Base-by-base conservation (phyloP, 2,329 filamentous ascomycete genomes). In the Emmonsiellopsis sp. region DNA sequence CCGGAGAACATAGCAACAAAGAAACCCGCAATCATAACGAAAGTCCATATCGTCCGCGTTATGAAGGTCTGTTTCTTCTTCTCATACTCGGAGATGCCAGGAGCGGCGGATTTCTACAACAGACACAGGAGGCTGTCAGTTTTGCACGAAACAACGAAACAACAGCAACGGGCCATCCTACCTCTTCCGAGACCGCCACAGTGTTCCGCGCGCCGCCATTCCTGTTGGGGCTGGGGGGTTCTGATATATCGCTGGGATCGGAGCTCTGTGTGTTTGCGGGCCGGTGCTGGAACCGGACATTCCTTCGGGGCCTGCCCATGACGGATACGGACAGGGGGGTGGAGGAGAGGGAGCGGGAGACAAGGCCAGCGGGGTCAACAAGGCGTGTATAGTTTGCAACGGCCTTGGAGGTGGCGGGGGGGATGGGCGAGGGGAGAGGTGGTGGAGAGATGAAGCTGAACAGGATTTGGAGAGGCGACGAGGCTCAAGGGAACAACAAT, bases 21-120 rank as follows among this genome's bases (percentile, higher is more conserved):
- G 80, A 98, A 98, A 65, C 83, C 81, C 52, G 78, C 87, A 63
- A 98, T 95, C 93, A 98, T 98, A 73, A 95, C 85, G 59, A 98
- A 85, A 3, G 89, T 96, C 93, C 93, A 98, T 78, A 96, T 89
- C 52, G 92, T 92, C 65, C 93, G 85, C 40, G 90, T 95, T 66
- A 96, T 87, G 77, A 98, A 97, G 70, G 93, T 95, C 71, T 90
- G 86, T 76, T 95, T 96, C 75, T 98, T 98, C 82, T 97, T 97
- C 69, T 97, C 90, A 70, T 94, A 96, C 58, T 96, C 93, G 62
- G 82, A 80, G 55, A 75, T 26, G 26, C 13, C 46, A 40, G 41
- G 15, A 9, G 16, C 46, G 13, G 46, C 40, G 53, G 52, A 31
- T 41, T 49, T 43, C 45, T 52, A 35, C 46, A 16, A 49, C 47